Base-by-base conservation (phyloP, 768 basidiomycete species). In the Nevesoporus exiguus region DNA sequence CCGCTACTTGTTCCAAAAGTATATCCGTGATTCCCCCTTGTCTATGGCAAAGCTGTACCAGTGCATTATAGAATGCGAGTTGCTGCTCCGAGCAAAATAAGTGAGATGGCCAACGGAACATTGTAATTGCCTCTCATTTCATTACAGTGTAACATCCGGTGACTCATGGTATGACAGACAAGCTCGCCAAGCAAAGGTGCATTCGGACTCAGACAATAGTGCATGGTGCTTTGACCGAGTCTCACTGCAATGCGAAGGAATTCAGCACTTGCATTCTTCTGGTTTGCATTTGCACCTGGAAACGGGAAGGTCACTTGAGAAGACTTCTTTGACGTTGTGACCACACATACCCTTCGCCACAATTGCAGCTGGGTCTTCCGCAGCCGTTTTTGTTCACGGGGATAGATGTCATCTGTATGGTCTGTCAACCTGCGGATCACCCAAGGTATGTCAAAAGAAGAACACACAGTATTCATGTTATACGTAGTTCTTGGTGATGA, bases 301-400 rank as follows among this genome's bases (percentile, higher is more conserved):
- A 21, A 21, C n/a, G 22, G 24, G 3, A 19, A 5, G 7, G 42
- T 57, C 24, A 49, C 21, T 27, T 1, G 17, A 22, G 2, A 8
- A 8, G 14, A 36, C 14, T 40, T 22, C 24, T 31, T 19, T n/a
- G 25, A 27, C 5, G 7, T 49, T 13, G 5, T 2, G 8, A 29
- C 27, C 0, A 5, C 17, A 44, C 55, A 24, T 7, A 57, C 56
- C 10, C 17, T 10, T 21, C 14, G 24, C 29, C 40, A 25, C 56
- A 57, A 13, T 1, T 34, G 37, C 56, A 57, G 4, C 11, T 22
- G 14, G 13, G 0, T 13, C 4, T 57, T 45, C 56, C 56, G 10
- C 55, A 57, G 21, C 14, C n/a, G 39, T 22, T 41, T 55, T 50
- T 55, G 55, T 57, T 58, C 8, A 57, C 47, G 11, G 55, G 55